Evolutionary conservation across 1,139 yeast genomes (phyloP).

Genomic region (Protomyces inundatus): DNA sequence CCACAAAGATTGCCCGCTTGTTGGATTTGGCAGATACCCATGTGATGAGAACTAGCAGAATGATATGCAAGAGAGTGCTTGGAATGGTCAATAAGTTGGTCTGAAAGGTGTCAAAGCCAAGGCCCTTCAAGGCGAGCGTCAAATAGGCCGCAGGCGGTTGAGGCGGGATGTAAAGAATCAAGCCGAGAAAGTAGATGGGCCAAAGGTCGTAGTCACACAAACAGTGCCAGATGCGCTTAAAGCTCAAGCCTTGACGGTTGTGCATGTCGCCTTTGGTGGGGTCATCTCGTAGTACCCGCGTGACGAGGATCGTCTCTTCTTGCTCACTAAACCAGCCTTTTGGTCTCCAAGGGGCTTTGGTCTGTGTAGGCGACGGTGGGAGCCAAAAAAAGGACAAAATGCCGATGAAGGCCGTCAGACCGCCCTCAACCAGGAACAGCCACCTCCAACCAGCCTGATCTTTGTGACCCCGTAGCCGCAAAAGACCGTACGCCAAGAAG

Average conservation of each 20-base stretch:
- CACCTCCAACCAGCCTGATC: constrained; percentile 53
- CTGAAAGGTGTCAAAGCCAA: constrained; percentile 55
- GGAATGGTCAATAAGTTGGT: constrained; percentile 44
- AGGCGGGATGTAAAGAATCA: constrained; percentile 44
- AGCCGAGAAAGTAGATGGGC: constrained; percentile 53
- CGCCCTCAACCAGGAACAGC: constrained; percentile 56
- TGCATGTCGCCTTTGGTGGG: constrained; percentile 63
- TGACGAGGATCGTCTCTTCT: constrained; percentile 57
- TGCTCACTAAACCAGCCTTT: constrained; percentile 58
- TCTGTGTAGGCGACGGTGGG: constrained; percentile 58
- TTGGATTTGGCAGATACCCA: constrained; percentile 44
- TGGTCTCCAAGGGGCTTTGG: constrained; percentile 45
- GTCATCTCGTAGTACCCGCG: constrained; percentile 57
- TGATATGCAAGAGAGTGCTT: constrained; percentile 42
- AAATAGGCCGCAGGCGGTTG: constrained; percentile 48
- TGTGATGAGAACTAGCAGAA: constrained; percentile 42
- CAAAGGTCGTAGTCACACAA: constrained; percentile 52
- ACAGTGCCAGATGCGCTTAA: constrained; percentile 43
- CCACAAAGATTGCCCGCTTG: constrained; percentile 39
- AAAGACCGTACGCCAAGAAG: constrained; percentile 46
- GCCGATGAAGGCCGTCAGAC: constrained; percentile 50
- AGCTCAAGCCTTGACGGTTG: constrained; percentile 53
- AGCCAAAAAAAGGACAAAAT: constrained; percentile 48
- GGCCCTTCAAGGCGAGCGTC: constrained; percentile 48
- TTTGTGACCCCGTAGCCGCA: constrained; percentile 43